Conservation (phyloP, 2,329 filamentous ascomycete genomes). For the Diplodia scrobiculata region DNA sequence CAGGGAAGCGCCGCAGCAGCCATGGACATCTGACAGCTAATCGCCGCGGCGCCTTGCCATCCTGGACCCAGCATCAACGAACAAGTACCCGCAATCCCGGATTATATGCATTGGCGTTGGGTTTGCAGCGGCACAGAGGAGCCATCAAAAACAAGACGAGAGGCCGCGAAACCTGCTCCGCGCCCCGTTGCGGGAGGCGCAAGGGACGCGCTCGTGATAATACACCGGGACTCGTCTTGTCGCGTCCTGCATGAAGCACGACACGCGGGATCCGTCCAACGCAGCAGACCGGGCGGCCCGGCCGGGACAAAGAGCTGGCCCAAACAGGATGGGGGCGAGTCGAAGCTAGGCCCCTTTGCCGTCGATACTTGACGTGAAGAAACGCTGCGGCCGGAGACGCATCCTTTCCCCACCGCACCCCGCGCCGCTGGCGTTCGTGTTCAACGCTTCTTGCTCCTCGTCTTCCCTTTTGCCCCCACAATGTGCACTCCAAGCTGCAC, state of each 20-base stretch:
- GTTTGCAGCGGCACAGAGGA: neutral
- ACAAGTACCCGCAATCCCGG: neutral
- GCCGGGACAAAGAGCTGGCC: too few species aligned
- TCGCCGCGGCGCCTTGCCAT: neutral
- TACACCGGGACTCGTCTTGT: neutral
- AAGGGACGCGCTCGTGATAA: neutral
- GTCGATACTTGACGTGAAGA: neutral
- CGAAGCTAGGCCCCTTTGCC: too few species aligned
- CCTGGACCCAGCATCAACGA: neutral
- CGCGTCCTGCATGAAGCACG: neutral
- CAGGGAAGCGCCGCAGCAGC: neutral
- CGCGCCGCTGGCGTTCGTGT: conserved; percentile 9
- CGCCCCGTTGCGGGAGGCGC: neutral
- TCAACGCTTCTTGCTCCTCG: neutral
- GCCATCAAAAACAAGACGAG: neutral
- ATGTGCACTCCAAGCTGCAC: neutral
- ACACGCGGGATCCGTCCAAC: too few species aligned
- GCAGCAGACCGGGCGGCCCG: too few species aligned
- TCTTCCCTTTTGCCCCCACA: conserved; percentile 7
- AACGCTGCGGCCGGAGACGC: neutral
- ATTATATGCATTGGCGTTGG: neutral
- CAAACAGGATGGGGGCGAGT: too few species aligned
- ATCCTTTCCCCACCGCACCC: neutral
- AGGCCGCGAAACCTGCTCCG: too few species aligned
- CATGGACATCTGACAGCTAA: neutral